Percentiles rank a stretch among this genome's conserved stretches.
phyloP scores from a whole-genome alignment of 768 basidiomycete species.

The Macrocybe gigantea region DNA sequence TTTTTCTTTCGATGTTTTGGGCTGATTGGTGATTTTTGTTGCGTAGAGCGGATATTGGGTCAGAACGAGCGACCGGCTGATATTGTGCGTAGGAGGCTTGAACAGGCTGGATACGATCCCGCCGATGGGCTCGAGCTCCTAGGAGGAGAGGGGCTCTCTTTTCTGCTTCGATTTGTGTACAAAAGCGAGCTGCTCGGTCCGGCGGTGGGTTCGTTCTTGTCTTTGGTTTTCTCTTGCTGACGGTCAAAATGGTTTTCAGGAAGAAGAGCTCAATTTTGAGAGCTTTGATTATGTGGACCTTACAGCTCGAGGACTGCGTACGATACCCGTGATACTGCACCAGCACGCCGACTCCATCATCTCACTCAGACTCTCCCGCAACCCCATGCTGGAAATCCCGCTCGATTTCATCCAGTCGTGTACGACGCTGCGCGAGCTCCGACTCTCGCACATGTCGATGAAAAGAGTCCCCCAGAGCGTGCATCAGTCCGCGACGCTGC shows the following conservation, averaged over 20 bases:
- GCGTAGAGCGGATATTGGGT: conserved; percentile 74
- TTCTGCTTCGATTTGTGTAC: conserved; percentile 87
- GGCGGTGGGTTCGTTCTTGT: conserved; percentile 36
- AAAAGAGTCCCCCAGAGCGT: conserved; percentile 88
- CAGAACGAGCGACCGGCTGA: conserved; percentile 79
- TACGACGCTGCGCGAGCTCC: conserved; percentile 75
- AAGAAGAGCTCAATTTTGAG: conserved; percentile 68
- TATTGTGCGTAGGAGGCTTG: conserved; percentile 76
- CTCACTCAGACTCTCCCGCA: conserved; percentile 83
- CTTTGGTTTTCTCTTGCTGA: background rate
- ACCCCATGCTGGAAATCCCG: conserved; percentile 94
- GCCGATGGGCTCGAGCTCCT: conserved; percentile 76
- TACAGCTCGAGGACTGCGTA: conserved; percentile 70
- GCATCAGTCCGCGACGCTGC: conserved; percentile 65
- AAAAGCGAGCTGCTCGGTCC: conserved; percentile 68
- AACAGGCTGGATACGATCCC: conserved; percentile 85
- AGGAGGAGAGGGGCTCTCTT: conserved; percentile 72
- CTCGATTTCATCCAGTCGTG: conserved; percentile 94
- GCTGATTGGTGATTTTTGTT: conserved; percentile 1
- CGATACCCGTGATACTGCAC: conserved; percentile 85
- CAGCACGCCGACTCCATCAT: conserved; percentile 79
- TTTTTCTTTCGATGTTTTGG: background rate
- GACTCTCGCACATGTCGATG: conserved; percentile 88
- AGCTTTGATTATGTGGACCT: conserved; percentile 79
- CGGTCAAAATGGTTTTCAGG: conserved; percentile 31